These are phyloP conservation scores for Ceriops zippeliana DNA, from an alignment of 345 rosid genomes.

Conservation along the genomic window DNA sequence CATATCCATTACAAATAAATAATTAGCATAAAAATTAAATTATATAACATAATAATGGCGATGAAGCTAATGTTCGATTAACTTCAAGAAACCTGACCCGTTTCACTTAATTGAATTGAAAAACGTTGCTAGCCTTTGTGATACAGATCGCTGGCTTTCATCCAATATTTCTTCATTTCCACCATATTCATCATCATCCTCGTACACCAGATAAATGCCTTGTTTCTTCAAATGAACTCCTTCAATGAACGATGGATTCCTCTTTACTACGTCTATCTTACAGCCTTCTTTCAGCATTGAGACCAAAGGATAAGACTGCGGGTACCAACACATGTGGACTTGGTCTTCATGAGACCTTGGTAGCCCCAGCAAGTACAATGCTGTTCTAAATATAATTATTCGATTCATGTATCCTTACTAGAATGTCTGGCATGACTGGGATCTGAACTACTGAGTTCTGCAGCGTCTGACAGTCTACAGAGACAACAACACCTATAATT, in stretches of 20 bases:
- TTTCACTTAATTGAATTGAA: conserved; percentile 24
- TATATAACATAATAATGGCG: no score
- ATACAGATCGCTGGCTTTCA: conserved; percentile 32
- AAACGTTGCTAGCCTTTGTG: conserved; percentile 40
- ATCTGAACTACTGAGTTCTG: conserved; percentile 27
- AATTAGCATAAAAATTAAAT: no score
- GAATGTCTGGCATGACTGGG: conserved; percentile 38
- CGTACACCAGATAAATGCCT: conserved; percentile 44
- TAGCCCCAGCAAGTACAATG: conserved; percentile 43
- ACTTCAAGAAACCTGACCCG: not conserved
- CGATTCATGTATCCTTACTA: conserved; percentile 32
- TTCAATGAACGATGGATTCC: conserved; percentile 14
- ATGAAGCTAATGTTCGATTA: no score
- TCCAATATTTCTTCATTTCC: conserved; percentile 39
- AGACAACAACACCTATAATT: conserved; percentile 45
- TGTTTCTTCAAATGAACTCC: conserved; percentile 39
- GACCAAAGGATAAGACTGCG: conserved; percentile 35
- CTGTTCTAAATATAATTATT: not conserved
- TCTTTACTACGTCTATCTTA: conserved; percentile 25
- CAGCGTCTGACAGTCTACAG: conserved; percentile 27
- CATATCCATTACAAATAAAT: no score
- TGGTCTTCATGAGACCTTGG: conserved; percentile 45
- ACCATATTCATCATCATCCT: conserved; percentile 43
- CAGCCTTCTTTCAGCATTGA: conserved; percentile 31
- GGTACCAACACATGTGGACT: conserved; percentile 50